Conservation (phyloP, 305 asterid species). For the Fraxinus baroniana region DNA sequence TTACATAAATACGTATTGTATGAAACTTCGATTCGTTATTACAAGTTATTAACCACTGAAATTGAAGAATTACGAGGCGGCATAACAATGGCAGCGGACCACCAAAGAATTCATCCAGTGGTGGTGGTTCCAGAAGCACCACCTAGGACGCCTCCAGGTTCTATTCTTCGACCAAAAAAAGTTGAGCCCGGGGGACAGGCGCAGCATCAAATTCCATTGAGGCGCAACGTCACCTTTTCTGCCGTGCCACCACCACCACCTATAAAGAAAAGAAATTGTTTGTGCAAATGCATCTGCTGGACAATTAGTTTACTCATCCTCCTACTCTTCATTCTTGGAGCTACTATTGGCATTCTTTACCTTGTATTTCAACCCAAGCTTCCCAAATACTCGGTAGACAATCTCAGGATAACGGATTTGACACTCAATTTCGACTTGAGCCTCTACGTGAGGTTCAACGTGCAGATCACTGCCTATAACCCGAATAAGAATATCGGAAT, state of each 20-base stretch:
- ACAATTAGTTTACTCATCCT: conserved; percentile 59
- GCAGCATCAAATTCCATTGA: conserved; percentile 29
- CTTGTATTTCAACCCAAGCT: conserved; percentile 70
- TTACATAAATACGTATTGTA: not conserved
- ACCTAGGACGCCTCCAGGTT: conserved; percentile 32
- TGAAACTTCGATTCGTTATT: not conserved
- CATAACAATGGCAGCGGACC: conserved; percentile 51
- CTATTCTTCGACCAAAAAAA: conserved; percentile 35
- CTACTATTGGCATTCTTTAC: conserved; percentile 62
- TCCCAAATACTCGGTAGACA: conserved; percentile 77
- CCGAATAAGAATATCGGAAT: conserved; percentile 87
- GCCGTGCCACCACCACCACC: conserved; percentile 26
- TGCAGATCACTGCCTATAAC: conserved; percentile 68
- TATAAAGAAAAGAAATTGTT: conserved; percentile 37
- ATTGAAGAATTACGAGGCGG: not conserved
- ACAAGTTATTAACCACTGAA: not conserved
- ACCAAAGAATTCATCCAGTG: conserved; percentile 68
- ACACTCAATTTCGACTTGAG: conserved; percentile 69
- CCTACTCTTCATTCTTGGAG: conserved; percentile 55
- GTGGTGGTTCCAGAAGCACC: conserved; percentile 45
- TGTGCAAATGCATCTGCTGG: conserved; percentile 82
- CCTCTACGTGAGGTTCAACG: conserved; percentile 68
- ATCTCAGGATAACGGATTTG: conserved; percentile 70
- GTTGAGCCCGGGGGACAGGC: conserved; percentile 27
- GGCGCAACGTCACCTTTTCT: conserved; percentile 19